A percentile compares a stretch with the other conserved stretches of the same genome.
Evolutionary conservation across 108 stramenopile genomes (phyloP).

Genomic region (Aurantiochytrium sp.): DNA sequence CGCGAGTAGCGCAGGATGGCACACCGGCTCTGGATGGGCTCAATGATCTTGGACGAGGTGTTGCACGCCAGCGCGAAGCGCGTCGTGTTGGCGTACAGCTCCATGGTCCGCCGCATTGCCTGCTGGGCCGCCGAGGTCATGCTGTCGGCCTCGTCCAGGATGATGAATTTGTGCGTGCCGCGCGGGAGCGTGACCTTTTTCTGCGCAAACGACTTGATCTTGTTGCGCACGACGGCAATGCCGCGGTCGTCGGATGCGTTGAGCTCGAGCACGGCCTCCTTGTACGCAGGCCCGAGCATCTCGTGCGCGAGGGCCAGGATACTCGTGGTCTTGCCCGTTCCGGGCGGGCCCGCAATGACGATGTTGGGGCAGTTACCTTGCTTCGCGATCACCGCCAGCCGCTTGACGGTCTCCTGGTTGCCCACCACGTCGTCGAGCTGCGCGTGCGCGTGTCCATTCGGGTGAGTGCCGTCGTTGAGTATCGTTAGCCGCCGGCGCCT

Average conservation of each 20-base stretch:
- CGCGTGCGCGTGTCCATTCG: not conserved
- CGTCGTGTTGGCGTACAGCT: conserved; percentile 90
- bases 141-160: conserved; percentile 95
- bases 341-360: conserved; percentile 55
- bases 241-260: conserved; percentile 96
- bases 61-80: conserved; percentile 99
- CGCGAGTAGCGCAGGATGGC: conserved; percentile 91
- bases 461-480: not conserved
- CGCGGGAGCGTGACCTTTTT: conserved; percentile 72
- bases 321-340: conserved; percentile 43
- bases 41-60: conserved; percentile 92
- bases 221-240: conserved; percentile 93
- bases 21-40: conserved; percentile 96
- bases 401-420: conserved; percentile 86
- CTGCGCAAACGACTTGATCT: conserved; percentile 96
- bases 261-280: conserved; percentile 65
- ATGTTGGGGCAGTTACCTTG: conserved; percentile 97
- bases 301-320: conserved; percentile 36
- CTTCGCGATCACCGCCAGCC: conserved; percentile 82
- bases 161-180: conserved; percentile 87
- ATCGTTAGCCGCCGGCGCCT: not conserved
- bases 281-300: conserved; percentile 35
- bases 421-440: conserved; percentile 84
- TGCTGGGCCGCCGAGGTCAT: conserved; percentile 98
- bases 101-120: conserved; percentile 90